A percentile compares a stretch with the other conserved stretches of the same genome.
phyloP scores from a whole-genome alignment of 2,329 filamentous ascomycete species.

The Trichophyton simii region DNA sequence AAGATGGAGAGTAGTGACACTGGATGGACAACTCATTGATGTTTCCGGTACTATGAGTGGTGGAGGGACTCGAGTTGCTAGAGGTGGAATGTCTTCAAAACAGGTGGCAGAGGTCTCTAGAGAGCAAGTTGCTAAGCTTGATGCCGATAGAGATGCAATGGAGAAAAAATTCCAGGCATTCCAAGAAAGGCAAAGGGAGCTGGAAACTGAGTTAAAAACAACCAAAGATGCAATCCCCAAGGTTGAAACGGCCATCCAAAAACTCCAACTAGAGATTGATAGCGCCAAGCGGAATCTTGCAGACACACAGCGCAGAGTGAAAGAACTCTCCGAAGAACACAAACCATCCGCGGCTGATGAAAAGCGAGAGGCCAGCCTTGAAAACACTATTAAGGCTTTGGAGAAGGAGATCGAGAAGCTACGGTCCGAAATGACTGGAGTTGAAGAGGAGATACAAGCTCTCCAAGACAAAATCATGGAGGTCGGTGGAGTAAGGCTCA shows the following conservation, averaged over 20 bases:
- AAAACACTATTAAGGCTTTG: slow-evolving; percentile 64
- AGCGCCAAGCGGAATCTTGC: slow-evolving; percentile 72
- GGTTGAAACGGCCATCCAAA: slow-evolving; percentile 82
- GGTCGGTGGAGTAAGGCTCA: slow-evolving; percentile 83
- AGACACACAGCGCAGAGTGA: slow-evolving; percentile 71
- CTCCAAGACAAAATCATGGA: slow-evolving; percentile 98
- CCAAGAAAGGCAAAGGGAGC: slow-evolving; percentile 68
- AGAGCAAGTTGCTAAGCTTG: slow-evolving; percentile 78
- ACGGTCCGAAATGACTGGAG: slow-evolving; percentile 69
- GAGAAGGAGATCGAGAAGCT: slow-evolving; percentile 69
- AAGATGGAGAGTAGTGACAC: slow-evolving; percentile 90
- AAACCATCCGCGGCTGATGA: slow-evolving; percentile 72
- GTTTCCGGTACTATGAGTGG: slow-evolving; percentile 98
- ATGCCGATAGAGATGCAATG: slow-evolving; percentile 70
- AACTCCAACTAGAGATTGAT: slow-evolving; percentile 75
- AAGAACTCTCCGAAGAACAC: slow-evolving; percentile 71
- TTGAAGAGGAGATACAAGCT: slow-evolving; percentile 84
- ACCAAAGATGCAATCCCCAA: slow-evolving; percentile 68
- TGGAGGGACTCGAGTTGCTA: slow-evolving; percentile 80
- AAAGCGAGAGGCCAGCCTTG: slow-evolving; percentile 54
- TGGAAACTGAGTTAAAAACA: slow-evolving; percentile 60
- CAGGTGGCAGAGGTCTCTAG: slow-evolving; percentile 74
- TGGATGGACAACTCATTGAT: slow-evolving; percentile 91
- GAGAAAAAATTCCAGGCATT: slow-evolving; percentile 75
- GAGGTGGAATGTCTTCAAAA: slow-evolving; percentile 93